These are phyloP conservation scores for Mycena capillaripes DNA, from an alignment of 768 basidiomycete species.

Conservation along the genomic window DNA sequence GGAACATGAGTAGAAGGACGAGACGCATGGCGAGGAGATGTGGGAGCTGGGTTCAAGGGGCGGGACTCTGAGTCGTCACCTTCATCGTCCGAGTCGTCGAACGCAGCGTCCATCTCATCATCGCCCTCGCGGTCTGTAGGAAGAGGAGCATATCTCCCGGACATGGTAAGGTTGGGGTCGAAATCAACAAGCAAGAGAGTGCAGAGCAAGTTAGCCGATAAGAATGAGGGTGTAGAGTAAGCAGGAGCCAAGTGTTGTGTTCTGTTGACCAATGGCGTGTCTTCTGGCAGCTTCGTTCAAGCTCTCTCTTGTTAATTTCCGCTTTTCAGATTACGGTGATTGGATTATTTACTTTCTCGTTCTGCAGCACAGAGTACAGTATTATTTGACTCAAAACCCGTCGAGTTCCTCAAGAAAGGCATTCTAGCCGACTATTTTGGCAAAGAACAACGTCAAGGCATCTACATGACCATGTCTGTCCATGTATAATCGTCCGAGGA, in stretches of 20 bases:
- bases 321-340: no score
- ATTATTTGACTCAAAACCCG: no score
- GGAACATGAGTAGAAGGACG: slow-evolving; percentile 46
- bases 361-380: no score
- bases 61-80: slow-evolving; percentile 66
- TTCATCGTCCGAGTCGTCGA: slow-evolving; percentile 84
- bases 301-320: no score
- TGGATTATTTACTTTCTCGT: no score
- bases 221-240: neutral
- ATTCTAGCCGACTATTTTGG: no score
- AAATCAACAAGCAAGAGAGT: slow-evolving; percentile 10
- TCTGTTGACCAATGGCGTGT: neutral
- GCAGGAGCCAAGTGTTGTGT: neutral
- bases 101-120: slow-evolving; percentile 88
- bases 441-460: no score
- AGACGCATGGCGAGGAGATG: slow-evolving; percentile 45
- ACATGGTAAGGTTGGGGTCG: slow-evolving; percentile 47
- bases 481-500: no score
- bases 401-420: no score
- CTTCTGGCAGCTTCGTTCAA: neutral
- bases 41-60: slow-evolving; percentile 62
- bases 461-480: no score
- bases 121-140: slow-evolving; percentile 64
- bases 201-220: slow-evolving; percentile 19
- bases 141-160: slow-evolving; percentile 78